These are phyloP conservation scores for Aspergillus fischeri DNA, from an alignment of 2,329 filamentous ascomycete species.

Conservation along the genomic window DNA sequence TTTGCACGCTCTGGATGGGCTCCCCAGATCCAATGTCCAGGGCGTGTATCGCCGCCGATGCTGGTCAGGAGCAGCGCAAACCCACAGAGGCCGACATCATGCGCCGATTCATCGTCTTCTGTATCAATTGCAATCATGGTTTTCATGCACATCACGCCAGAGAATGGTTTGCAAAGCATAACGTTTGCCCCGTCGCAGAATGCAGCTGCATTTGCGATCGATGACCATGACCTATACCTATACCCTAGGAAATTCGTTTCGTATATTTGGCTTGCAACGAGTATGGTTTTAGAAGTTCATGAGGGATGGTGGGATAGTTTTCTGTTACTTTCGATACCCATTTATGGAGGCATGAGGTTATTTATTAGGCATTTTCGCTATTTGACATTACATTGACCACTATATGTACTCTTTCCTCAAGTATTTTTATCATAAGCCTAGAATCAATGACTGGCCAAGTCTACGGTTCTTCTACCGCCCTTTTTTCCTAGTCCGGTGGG, in stretches of 20 bases:
- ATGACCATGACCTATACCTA: conserved; percentile 10
- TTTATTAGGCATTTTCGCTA: not conserved
- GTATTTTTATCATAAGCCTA: not conserved
- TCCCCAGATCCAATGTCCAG: conserved; percentile 51
- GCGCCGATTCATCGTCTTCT: conserved; percentile 56
- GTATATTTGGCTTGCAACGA: not conserved
- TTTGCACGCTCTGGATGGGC: conserved; percentile 61
- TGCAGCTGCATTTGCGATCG: conserved; percentile 41
- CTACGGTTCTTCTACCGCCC: too few species aligned
- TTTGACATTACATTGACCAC: not conserved
- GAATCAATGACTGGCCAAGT: not conserved
- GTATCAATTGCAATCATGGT: conserved; percentile 60
- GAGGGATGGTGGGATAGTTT: not conserved
- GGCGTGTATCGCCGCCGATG: conserved; percentile 32
- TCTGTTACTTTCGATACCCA: not conserved
- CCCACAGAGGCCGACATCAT: conserved; percentile 43
- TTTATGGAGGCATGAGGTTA: not conserved
- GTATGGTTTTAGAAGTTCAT: not conserved
- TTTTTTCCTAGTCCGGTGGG: not conserved
- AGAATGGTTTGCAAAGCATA: conserved; percentile 53
- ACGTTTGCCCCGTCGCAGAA: conserved; percentile 38
- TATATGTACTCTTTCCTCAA: not conserved
- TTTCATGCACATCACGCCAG: conserved; percentile 61
- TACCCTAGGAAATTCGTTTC: not conserved
- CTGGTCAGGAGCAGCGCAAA: conserved; percentile 22